Evolutionary conservation across 2,329 filamentous ascomycete genomes (phyloP).

Genomic region (Fusarium devonianum): DNA sequence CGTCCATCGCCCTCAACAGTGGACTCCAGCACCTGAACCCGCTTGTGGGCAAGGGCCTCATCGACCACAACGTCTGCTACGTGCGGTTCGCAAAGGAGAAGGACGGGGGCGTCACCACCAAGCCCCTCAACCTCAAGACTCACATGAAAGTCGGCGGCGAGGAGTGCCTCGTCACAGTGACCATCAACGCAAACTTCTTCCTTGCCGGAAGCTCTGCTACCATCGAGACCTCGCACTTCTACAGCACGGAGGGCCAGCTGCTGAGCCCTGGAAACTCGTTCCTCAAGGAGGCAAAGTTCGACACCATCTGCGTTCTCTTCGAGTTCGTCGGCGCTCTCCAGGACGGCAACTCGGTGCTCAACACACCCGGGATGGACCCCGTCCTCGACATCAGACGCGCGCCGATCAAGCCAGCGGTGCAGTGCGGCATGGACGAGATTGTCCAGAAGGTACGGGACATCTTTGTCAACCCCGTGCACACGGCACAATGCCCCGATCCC

Average conservation of each 20-base stretch:
- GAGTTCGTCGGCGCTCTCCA: slow-evolving; percentile 18
- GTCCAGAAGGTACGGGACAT: not conserved
- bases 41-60: slow-evolving; percentile 12
- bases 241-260: slow-evolving; percentile 8
- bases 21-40: slow-evolving; percentile 18
- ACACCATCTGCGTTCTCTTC: slow-evolving; percentile 26
- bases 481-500: slow-evolving; percentile 1
- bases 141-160: slow-evolving; percentile 12
- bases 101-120: slow-evolving; percentile 1
- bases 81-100: slow-evolving; percentile 26
- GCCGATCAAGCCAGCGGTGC: slow-evolving; percentile 9
- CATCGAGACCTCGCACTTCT: slow-evolving; percentile 24
- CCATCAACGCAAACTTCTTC: slow-evolving; percentile 32
- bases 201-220: slow-evolving; percentile 24
- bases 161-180: slow-evolving; percentile 23
- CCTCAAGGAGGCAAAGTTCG: slow-evolving; percentile 16
- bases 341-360: slow-evolving; percentile 20
- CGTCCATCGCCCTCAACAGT: slow-evolving; percentile 27
- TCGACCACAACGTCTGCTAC: slow-evolving; percentile 31
- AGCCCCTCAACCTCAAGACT: slow-evolving; percentile 25
- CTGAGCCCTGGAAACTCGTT: slow-evolving; percentile 7
- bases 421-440: slow-evolving; percentile 19
- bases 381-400: slow-evolving; percentile 16
- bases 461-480: slow-evolving; percentile 1
- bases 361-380: slow-evolving; percentile 12